These are phyloP conservation scores for Tricholoma matsutake DNA, from an alignment of 768 basidiomycete genomes.

Conservation along the genomic window DNA sequence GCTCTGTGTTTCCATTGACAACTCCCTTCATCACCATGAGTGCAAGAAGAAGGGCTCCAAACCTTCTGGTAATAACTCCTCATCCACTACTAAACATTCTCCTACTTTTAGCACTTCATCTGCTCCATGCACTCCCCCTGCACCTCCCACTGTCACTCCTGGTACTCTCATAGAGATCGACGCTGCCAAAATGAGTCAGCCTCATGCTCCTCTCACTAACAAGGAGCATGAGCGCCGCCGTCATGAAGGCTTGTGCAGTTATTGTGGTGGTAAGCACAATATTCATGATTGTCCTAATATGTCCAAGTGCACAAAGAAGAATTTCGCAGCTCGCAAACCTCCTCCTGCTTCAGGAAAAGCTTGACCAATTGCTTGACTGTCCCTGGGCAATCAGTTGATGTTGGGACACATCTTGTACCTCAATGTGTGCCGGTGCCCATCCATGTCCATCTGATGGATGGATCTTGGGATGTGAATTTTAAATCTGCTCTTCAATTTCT, in stretches of 20 bases:
- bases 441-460: slow-evolving; percentile 11
- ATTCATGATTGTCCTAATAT: slow-evolving; percentile 4
- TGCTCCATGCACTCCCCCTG: too few species aligned
- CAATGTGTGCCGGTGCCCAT: slow-evolving; percentile 12
- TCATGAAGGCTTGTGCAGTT: not conserved
- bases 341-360: not conserved
- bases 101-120: too few species aligned
- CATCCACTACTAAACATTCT: too few species aligned
- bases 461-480: slow-evolving; percentile 16
- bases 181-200: too few species aligned
- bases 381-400: slow-evolving; percentile 21
- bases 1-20: slow-evolving; percentile 23
- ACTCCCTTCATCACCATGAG: slow-evolving; percentile 17
- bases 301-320: not conserved
- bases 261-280: slow-evolving; percentile 5
- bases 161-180: too few species aligned
- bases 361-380: not conserved
- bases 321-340: not conserved
- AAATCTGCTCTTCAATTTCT: slow-evolving; percentile 19
- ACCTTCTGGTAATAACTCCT: too few species aligned
- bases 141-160: too few species aligned
- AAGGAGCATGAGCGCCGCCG: not conserved
- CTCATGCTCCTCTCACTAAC: too few species aligned
- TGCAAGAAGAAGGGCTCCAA: slow-evolving; percentile 10
- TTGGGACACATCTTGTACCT: slow-evolving; percentile 20